Base-by-base conservation (phyloP, 2,329 filamentous ascomycete genomes). In the Knoxdaviesia proteae region DNA sequence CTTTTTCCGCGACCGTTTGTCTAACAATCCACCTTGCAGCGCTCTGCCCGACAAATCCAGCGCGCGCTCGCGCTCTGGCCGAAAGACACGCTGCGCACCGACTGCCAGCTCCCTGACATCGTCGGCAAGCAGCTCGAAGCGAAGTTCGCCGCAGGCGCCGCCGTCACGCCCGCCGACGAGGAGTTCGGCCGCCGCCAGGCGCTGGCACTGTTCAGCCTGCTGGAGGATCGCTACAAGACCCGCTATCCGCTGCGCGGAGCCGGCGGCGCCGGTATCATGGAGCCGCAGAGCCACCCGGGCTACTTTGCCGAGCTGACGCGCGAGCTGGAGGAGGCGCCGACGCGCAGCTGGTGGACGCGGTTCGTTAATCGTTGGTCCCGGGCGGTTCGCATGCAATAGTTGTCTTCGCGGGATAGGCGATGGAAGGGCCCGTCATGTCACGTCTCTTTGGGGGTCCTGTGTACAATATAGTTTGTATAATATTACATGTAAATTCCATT, bases 241-340 rank as follows among this genome's bases (percentile, higher is more conserved):
- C 39, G 39, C 29, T 46, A 46, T 35, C 44, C 44, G 29, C 32
- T 46, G 29, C 39, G 43, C 6, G 44, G 44, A 31, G 39, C 42
- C 30, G 20, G 20, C 32, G 64, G 57, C n/a, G 65, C 67, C 36
- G 57, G 58, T 4, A 57, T 78, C 38, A 58, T 78, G 45, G 57
- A 62, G 42, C 76, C 77, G 9, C 65, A 64, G 53, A 76, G 71
- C 51, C 73, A 79, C 49, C 76, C 76, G 35, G 69, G 66, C 0
- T 77, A 81, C 54, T 81, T 77, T 52, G 55, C 61, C 20, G 69
- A 77, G 48, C 56, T 81, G 32, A 54, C 78, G 1, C 62, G 59
- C 42, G 77, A 81, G 54, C 64, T 81, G 30, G 70, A 79, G 34
- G 70, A 70, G 49, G 75, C 71, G 4, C 77, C 76, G 2, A 67